Conservation (phyloP, 805 yeast genomes). For the Yarrowia sp. region DNA sequence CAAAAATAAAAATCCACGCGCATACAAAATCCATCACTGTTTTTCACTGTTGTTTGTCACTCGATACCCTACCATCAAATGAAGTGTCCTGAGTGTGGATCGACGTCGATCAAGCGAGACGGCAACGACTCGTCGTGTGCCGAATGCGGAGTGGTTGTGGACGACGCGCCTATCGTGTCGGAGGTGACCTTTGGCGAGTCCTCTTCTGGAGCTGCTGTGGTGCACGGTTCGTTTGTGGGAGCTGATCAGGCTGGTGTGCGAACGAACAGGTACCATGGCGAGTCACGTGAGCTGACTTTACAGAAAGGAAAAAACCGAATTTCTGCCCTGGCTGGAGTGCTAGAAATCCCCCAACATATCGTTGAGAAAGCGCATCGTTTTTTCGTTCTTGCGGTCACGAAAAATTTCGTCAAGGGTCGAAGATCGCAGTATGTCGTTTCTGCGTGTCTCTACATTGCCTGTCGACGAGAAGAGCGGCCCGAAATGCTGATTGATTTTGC, state of each 20-base stretch:
- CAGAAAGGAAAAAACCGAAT: constrained; percentile 83
- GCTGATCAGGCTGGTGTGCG: constrained; percentile 68
- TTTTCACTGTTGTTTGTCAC: neutral
- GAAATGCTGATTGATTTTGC: constrained; percentile 97
- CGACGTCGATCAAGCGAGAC: constrained; percentile 33
- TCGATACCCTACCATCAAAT: neutral
- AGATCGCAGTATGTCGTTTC: constrained; percentile 94
- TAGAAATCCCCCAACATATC: constrained; percentile 81
- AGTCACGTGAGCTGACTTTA: constrained; percentile 87
- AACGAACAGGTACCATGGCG: constrained; percentile 51
- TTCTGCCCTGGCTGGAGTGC: constrained; percentile 76
- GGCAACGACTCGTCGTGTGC: constrained; percentile 56
- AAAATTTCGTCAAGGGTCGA: constrained; percentile 96
- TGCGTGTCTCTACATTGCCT: constrained; percentile 92
- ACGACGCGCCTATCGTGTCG: constrained; percentile 92
- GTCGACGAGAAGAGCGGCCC: constrained; percentile 87
- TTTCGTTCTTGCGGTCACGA: constrained; percentile 84
- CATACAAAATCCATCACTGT: too few relatives aligned
- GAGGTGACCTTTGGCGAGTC: constrained; percentile 95
- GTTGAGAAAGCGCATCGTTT: constrained; percentile 87
- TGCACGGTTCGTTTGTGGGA: constrained; percentile 92
- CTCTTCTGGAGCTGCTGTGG: constrained; percentile 91
- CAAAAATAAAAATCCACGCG: neutral
- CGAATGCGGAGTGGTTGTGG: constrained; percentile 84
- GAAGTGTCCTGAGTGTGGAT: constrained; percentile 36